These are phyloP conservation scores for Fusarium zealandicum DNA, from an alignment of 2,329 filamentous ascomycete genomes.

Conservation along the genomic window DNA sequence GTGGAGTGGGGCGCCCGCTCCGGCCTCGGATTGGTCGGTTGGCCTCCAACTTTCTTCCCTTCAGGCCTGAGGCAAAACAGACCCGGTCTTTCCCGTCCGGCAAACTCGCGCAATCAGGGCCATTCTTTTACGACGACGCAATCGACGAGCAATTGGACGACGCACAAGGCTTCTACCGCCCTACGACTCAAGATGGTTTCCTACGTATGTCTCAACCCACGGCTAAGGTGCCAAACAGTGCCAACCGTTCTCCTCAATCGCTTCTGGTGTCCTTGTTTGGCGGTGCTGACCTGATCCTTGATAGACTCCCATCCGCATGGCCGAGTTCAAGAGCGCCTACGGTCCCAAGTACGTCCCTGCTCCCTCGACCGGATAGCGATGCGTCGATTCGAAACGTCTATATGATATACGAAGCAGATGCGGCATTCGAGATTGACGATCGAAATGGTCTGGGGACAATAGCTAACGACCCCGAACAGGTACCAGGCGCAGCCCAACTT, in stretches of 20 bases:
- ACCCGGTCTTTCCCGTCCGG: constrained; percentile 45
- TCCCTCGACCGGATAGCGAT: not conserved
- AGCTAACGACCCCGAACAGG: constrained; percentile 51
- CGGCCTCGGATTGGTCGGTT: constrained; percentile 18
- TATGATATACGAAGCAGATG: not conserved
- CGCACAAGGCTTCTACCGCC: constrained; percentile 43
- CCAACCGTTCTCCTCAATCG: constrained; percentile 12
- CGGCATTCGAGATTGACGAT: not conserved
- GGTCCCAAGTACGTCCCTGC: constrained; percentile 66
- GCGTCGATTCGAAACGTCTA: constrained; percentile 1
- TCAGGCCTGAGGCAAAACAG: constrained; percentile 46
- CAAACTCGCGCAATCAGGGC: constrained; percentile 46
- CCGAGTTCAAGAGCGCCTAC: constrained; percentile 67
- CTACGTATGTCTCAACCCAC: constrained; percentile 44
- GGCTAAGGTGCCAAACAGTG: not conserved
- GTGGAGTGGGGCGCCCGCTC: constrained; percentile 18
- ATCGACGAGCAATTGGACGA: constrained; percentile 49
- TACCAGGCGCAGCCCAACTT: constrained; percentile 66
- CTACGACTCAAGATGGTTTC: constrained; percentile 51
- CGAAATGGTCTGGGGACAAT: constrained; percentile 1
- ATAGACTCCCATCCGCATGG: constrained; percentile 57
- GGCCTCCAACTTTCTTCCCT: constrained; percentile 16
- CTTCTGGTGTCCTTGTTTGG: not conserved
- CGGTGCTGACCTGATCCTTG: constrained; percentile 43
- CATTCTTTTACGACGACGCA: constrained; percentile 41